Evolutionary conservation across 768 basidiomycete species (phyloP).

Genomic region (Galerina marginata): DNA sequence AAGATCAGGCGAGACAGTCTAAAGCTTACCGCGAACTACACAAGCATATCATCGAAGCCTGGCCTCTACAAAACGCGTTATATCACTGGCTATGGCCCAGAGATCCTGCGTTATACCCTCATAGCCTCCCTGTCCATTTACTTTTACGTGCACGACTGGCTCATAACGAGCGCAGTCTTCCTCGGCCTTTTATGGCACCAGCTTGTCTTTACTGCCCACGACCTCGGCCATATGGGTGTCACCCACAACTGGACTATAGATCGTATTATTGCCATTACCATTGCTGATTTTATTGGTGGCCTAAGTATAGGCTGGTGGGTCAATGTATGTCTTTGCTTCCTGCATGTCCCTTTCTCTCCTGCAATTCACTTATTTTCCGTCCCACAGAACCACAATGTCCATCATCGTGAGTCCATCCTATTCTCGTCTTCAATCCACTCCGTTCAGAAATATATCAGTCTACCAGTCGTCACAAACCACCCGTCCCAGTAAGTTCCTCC

Average conservation of each 20-base stretch:
- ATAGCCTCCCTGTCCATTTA: conserved; percentile 64
- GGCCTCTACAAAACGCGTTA: conserved; percentile 88
- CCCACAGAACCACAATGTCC: conserved; percentile 88
- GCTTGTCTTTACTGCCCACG: conserved; percentile 89
- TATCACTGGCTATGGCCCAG: conserved; percentile 88
- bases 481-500: conserved; percentile 78
- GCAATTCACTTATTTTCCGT: conserved; percentile 5
- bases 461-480: conserved; percentile 92
- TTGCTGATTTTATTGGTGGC: conserved; percentile 91
- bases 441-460: conserved; percentile 12
- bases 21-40: conserved; percentile 84
- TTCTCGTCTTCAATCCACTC: background rate
- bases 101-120: conserved; percentile 77
- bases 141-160: conserved; percentile 68
- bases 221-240: conserved; percentile 94
- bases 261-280: conserved; percentile 74
- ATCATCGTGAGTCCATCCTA: conserved; percentile 75
- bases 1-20: conserved; percentile 69
- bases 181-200: conserved; percentile 96
- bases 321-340: conserved; percentile 64
- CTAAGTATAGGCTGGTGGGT: conserved; percentile 99
- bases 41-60: conserved; percentile 71
- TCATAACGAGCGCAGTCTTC: conserved; percentile 74
- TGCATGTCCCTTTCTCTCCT: conserved; percentile 8
- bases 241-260: conserved; percentile 87